phyloP scores from a whole-genome alignment of 192 early-diverging fungal genomes.

The Coemansia sp. region DNA sequence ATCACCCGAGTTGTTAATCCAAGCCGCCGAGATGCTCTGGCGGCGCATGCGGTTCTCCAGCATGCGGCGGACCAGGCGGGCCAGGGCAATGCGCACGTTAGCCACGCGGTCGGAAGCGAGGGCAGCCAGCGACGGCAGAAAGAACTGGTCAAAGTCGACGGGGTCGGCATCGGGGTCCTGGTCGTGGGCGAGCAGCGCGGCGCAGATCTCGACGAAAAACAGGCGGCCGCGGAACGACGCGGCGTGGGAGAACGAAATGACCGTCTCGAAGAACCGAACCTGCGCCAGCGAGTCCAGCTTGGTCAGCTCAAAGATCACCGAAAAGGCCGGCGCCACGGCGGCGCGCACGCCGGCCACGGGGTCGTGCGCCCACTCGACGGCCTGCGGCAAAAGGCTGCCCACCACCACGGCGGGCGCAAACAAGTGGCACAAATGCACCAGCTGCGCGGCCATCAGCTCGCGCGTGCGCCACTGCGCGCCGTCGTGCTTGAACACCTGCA shows the following conservation, averaged over 20 bases:
- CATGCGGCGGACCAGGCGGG: constrained; percentile 52
- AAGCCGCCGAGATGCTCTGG: constrained; percentile 25
- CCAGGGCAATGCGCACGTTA: constrained; percentile 70
- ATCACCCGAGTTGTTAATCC: background rate
- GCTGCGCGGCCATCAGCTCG: constrained; percentile 64
- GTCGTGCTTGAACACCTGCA: constrained; percentile 65
- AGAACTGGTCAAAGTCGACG: constrained; percentile 64
- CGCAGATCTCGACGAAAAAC: constrained; percentile 67
- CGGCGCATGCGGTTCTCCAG: constrained; percentile 39
- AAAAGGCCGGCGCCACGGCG: constrained; percentile 42
- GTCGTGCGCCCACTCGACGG: constrained; percentile 54
- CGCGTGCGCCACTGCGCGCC: constrained; percentile 69
- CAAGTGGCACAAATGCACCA: constrained; percentile 58
- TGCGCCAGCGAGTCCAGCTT: constrained; percentile 35
- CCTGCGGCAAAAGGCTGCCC: constrained; percentile 62
- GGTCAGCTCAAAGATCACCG: constrained; percentile 46
- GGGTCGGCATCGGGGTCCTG: constrained; percentile 54
- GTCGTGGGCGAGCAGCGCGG: constrained; percentile 58
- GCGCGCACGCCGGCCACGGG: constrained; percentile 57
- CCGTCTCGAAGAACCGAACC: constrained; percentile 44
- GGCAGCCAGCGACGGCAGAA: constrained; percentile 57
- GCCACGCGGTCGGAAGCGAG: constrained; percentile 61
- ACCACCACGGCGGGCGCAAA: constrained; percentile 60
- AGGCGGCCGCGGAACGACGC: constrained; percentile 48
- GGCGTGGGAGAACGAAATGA: constrained; percentile 50